Evolutionary conservation across 2,329 filamentous ascomycete species (phyloP).

Genomic region (Colletotrichum ledebouriae): DNA sequence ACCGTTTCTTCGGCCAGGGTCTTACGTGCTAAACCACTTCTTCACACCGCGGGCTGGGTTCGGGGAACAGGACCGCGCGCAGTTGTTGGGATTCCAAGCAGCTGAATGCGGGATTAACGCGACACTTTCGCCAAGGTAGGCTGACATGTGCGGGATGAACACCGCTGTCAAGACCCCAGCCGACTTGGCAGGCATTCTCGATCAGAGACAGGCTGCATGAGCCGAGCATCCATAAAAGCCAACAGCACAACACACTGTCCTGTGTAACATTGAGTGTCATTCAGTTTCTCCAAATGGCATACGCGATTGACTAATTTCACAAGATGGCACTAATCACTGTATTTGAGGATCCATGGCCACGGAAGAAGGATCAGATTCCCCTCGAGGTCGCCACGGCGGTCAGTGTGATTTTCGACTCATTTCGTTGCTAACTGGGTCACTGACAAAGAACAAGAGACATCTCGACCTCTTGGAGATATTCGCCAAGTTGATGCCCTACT

Average conservation of each 20-base stretch:
- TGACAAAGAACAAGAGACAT: slow-evolving; percentile 28
- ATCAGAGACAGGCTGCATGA: not conserved
- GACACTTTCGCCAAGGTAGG: not conserved
- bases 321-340: not conserved
- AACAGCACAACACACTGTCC: no score
- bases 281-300: no score
- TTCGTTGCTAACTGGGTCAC: not conserved
- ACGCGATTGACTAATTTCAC: no score
- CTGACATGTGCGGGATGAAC: slow-evolving; percentile 17
- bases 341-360: slow-evolving; percentile 29
- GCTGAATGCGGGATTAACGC: slow-evolving; percentile 22
- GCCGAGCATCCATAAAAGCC: no score
- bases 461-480: slow-evolving; percentile 39
- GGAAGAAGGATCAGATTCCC: not conserved
- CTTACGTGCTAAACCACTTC: slow-evolving; percentile 23
- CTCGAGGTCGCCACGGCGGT: slow-evolving; percentile 25
- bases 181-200: slow-evolving; percentile 15
- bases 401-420: not conserved
- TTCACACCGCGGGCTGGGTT: not conserved
- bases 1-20: not conserved
- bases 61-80: not conserved
- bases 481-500: slow-evolving; percentile 39
- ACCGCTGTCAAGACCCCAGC: slow-evolving; percentile 3
- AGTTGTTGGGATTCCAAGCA: slow-evolving; percentile 8
- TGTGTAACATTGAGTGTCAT: no score